Evolutionary conservation across 1,139 yeast species (phyloP).

Genomic region (Geotrichum histeridarum): DNA sequence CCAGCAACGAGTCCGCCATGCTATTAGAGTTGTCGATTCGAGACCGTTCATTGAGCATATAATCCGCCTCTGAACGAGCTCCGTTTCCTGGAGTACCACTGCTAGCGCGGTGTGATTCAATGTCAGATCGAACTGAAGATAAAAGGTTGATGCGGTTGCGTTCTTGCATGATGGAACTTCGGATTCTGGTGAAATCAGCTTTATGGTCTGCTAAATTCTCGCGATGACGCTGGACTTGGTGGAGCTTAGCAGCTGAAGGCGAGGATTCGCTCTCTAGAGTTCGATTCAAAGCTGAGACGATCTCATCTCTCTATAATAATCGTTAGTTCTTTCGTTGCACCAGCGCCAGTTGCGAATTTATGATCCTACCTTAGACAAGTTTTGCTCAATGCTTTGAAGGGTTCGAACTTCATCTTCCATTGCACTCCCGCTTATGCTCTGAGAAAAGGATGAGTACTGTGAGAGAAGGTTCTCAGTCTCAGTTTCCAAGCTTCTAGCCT

Average conservation of each 20-base stretch:
- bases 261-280: conserved; percentile 54
- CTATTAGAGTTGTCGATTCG: conserved; percentile 70
- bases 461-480: conserved; percentile 50
- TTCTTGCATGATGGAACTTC: conserved; percentile 60
- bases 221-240: conserved; percentile 77
- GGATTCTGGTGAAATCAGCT: conserved; percentile 56
- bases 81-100: conserved; percentile 36
- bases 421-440: conserved; percentile 46
- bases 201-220: conserved; percentile 71
- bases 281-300: conserved; percentile 39
- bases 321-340: conserved; percentile 2
- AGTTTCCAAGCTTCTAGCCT: conserved; percentile 52
- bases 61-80: conserved; percentile 48
- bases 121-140: conserved; percentile 72
- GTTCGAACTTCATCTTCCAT: conserved; percentile 46
- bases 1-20: conserved; percentile 71
- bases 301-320: conserved; percentile 39
- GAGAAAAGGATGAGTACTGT: conserved; percentile 51
- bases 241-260: conserved; percentile 68
- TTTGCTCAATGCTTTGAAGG: conserved; percentile 43
- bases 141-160: conserved; percentile 70
- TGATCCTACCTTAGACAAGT: conserved; percentile 34
- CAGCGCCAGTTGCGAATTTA: not conserved
- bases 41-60: conserved; percentile 69
- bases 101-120: conserved; percentile 52